Base-by-base conservation (phyloP, 2,329 filamentous ascomycete genomes). In the Phaeosphaeriaceae sp. region DNA sequence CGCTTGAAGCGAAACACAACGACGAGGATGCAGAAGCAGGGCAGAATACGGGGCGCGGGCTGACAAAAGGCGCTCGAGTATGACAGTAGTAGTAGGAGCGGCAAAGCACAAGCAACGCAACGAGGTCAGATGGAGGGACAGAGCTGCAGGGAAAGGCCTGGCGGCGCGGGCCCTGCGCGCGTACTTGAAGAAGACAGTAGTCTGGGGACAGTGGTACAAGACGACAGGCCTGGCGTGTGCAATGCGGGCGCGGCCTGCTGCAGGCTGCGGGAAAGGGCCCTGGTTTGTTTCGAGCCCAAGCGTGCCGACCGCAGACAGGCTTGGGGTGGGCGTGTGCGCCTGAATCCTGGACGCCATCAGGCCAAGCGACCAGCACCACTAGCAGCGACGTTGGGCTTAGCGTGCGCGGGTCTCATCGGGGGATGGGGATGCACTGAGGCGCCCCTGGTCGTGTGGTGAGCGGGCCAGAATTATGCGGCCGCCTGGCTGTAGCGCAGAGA, bases 1-100 rank as follows among this genome's bases (percentile, higher is more conserved):
- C 30, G 71, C 70, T 68, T 72, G 71, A 76, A 72, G 73, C 73
- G 70, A 76, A 71, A 69, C 67, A 64, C 60, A 63, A 63, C 63
- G 58, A 63, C 59, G 59, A 65, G 65, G 62, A 67, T 61, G 63
- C 58, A 63, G 61, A 67, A 59, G 65, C 59, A 72, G 55, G 57
- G 62, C 64, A 60, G 62, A 58, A 52, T 52, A 62, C 61, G 66
- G 71, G 62, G 64, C 61, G 60, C 48, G 63, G 61, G 70, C 66
- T 69, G 73, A 70, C 67, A 69, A 65, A 69, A 72, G 60, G 62
- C 53, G 56, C 63, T 67, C 69, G 61, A 56, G 66, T 65, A 66
- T 64, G 65, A 64, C 62, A 61, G 60, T 63, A 62, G 58, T 59
- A 63, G 55, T 54, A 62, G 58, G 60, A 63, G 55, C 55, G 56